Conservation (phyloP, 768 basidiomycete species). For the Leccinum uliginosum region DNA sequence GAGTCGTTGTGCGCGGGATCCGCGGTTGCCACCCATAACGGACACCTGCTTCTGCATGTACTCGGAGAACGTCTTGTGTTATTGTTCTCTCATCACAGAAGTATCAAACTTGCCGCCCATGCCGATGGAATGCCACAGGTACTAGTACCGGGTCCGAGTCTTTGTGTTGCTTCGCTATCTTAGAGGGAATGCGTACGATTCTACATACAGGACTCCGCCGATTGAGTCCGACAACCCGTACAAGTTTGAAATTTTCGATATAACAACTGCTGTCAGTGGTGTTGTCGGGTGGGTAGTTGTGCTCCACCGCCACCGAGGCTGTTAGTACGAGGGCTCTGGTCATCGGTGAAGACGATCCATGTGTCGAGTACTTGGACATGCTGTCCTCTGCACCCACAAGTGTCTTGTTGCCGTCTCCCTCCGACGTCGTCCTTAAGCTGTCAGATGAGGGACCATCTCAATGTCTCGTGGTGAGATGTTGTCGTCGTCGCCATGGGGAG, state of each 20-base stretch:
- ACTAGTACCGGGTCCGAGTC: too few species aligned
- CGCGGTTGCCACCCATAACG: background rate
- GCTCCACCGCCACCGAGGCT: constrained; percentile 6
- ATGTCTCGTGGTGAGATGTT: constrained; percentile 36
- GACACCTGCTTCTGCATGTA: background rate
- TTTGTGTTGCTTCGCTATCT: too few species aligned
- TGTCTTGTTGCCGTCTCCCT: constrained; percentile 20
- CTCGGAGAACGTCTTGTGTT: background rate
- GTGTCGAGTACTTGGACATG: constrained; percentile 7
- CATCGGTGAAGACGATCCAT: constrained; percentile 17
- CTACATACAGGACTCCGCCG: too few species aligned
- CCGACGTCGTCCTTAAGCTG: constrained; percentile 33
- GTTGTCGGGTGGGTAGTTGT: constrained; percentile 59
- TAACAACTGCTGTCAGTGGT: too few species aligned
- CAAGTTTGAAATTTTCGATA: too few species aligned
- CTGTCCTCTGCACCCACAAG: constrained; percentile 15
- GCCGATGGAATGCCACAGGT: background rate
- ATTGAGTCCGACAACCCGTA: too few species aligned
- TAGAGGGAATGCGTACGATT: too few species aligned
- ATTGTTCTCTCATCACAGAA: background rate
- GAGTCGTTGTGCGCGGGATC: background rate
- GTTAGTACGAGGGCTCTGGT: constrained; percentile 2
- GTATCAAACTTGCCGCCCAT: background rate
- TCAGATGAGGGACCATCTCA: constrained; percentile 38
- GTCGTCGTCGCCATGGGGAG: constrained; percentile 54